Conservation (phyloP, 2,329 filamentous ascomycete genomes). For the Fusarium protoensiforme region DNA sequence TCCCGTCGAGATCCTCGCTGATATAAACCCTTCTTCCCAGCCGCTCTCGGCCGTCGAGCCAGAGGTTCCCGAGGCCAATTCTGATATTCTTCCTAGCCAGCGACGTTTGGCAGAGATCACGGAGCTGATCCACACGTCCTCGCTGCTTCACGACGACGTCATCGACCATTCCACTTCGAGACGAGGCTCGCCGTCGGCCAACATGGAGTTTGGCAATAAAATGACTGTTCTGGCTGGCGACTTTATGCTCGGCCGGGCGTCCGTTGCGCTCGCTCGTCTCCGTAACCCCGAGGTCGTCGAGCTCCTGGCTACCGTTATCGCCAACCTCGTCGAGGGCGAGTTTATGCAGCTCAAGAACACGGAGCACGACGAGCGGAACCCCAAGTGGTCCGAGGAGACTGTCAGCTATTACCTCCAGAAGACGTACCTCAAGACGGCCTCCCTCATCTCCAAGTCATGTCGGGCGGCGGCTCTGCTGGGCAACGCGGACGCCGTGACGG, state of each 20-base stretch:
- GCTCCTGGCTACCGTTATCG: conserved; percentile 93
- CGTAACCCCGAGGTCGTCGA: conserved; percentile 95
- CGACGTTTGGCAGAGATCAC: conserved; percentile 94
- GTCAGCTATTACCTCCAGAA: conserved; percentile 96
- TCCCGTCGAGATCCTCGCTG: conserved; percentile 71
- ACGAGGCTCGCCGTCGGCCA: conserved; percentile 86
- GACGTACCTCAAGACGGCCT: conserved; percentile 97
- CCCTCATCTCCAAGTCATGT: conserved; percentile 95
- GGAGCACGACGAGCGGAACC: conserved; percentile 84
- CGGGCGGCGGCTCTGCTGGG: conserved; percentile 89
- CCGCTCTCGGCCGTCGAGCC: conserved; percentile 54
- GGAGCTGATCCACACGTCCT: conserved; percentile 96
- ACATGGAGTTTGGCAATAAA: conserved; percentile 97
- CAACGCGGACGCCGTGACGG: conserved; percentile 78
- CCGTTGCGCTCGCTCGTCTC: conserved; percentile 89
- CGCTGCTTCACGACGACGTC: conserved; percentile 96
- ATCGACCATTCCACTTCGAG: conserved; percentile 92
- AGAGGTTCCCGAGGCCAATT: conserved; percentile 53
- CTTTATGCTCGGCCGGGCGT: conserved; percentile 92
- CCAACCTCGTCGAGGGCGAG: conserved; percentile 96
- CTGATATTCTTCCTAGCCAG: conserved; percentile 90
- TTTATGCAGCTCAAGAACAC: conserved; percentile 99
- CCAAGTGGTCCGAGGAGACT: conserved; percentile 87
- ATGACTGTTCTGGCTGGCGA: conserved; percentile 99
- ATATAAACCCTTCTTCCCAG: conserved; percentile 78